Evolutionary conservation across 2,329 filamentous ascomycete species (phyloP).

Genomic region (Phialophora tarda): DNA sequence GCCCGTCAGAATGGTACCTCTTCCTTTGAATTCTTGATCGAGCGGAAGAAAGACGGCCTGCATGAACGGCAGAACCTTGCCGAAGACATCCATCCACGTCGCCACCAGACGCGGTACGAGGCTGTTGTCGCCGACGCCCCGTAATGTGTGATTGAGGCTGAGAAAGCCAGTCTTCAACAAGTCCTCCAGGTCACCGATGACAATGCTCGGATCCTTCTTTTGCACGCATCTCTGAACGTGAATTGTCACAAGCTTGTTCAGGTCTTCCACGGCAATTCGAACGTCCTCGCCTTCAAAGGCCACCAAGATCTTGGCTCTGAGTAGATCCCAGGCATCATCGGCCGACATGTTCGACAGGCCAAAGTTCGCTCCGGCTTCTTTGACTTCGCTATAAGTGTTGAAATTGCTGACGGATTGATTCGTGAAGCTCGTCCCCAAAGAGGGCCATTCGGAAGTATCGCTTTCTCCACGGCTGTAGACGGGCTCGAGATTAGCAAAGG

Average conservation of each 20-base stretch:
- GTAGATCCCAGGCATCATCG: slow-evolving; percentile 70
- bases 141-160: slow-evolving; percentile 81
- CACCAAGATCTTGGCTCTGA: slow-evolving; percentile 67
- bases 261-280: slow-evolving; percentile 68
- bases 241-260: slow-evolving; percentile 67
- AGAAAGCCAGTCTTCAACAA: slow-evolving; percentile 75
- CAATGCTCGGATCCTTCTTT: slow-evolving; percentile 61
- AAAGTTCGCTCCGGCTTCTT: slow-evolving; percentile 51
- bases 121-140: slow-evolving; percentile 78
- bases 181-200: slow-evolving; percentile 68
- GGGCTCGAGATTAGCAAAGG: slow-evolving; percentile 41
- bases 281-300: slow-evolving; percentile 70
- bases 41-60: slow-evolving; percentile 93
- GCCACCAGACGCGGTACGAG: slow-evolving; percentile 91
- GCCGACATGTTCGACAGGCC: slow-evolving; percentile 71
- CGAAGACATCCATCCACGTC: slow-evolving; percentile 93
- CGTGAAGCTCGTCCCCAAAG: slow-evolving; percentile 33
- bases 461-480: slow-evolving; percentile 39
- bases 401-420: slow-evolving; percentile 35
- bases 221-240: slow-evolving; percentile 68
- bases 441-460: slow-evolving; percentile 40
- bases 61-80: slow-evolving; percentile 86
- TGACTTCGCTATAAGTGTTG: slow-evolving; percentile 37
- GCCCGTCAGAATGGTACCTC: slow-evolving; percentile 75
- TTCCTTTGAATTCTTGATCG: slow-evolving; percentile 89